phyloP scores from a whole-genome alignment of 1,139 yeast genomes.

The Candida smagusa region DNA sequence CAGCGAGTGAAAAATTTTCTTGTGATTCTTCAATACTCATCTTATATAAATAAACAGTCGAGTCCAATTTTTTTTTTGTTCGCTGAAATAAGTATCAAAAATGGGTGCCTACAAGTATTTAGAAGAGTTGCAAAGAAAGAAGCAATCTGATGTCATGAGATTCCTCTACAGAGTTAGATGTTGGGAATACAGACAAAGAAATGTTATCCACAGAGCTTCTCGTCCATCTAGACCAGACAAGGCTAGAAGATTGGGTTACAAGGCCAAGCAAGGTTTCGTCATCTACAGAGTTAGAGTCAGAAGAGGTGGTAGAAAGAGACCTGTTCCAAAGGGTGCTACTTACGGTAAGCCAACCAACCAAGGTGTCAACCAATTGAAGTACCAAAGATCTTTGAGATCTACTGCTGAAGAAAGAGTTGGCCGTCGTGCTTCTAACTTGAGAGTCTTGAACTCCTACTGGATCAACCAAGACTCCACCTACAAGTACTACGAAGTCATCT shows the following conservation, averaged over 20 bases:
- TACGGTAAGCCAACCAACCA: conserved; percentile 99
- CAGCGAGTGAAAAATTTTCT: conserved; percentile 10
- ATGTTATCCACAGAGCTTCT: conserved; percentile 97
- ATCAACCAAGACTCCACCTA: conserved; percentile 98
- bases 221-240: conserved; percentile 99
- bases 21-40: neutral
- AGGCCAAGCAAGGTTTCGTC: conserved; percentile 99
- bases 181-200: conserved; percentile 99
- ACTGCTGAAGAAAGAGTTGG: conserved; percentile 99
- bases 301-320: conserved; percentile 99
- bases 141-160: conserved; percentile 99
- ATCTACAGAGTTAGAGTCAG: conserved; percentile 98
- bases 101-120: conserved; percentile 99
- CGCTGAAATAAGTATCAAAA: conserved; percentile 20
- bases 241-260: conserved; percentile 99
- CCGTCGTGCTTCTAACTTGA: conserved; percentile 97
- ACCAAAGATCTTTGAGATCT: conserved; percentile 97
- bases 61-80: conserved; percentile 8
- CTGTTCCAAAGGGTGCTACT: conserved; percentile 99
- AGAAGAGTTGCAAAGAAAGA: conserved; percentile 99
- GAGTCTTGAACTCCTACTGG: conserved; percentile 99
- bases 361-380: conserved; percentile 98
- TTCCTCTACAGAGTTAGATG: conserved; percentile 99
- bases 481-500: conserved; percentile 98
- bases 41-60: no score